Evolutionary conservation across 257 asterid genomes (phyloP), one percentile per base, ranked within the genome.

Genomic region (Solanum appendiculatum): DNA sequence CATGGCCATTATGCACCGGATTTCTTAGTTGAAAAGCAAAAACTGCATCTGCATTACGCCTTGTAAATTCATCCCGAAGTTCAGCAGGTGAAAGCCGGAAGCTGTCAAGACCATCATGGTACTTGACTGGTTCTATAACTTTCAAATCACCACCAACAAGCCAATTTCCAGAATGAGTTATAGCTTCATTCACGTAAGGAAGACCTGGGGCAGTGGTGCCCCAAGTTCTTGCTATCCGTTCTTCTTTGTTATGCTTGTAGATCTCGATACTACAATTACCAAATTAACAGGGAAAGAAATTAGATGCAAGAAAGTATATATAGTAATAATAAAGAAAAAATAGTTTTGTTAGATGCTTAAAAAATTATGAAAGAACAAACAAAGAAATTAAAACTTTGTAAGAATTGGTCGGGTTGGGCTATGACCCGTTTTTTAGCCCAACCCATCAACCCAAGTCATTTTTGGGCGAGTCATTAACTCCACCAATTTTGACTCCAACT

Each of bases 1-100:
- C 99, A 77, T 96, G 99, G 42, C 99, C 98, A 60, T 96, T 96
- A 89, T 96, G 99, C 86, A 96, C 99, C 0, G 99, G 99, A 88
- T 96, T 96, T 56, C 99, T 93, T 58, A 96, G 96, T 90, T 96
- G 99, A 92, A 96, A 96, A 10, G 99, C 99, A 75, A 96, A 96
- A 56, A 96, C 99, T 0, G 99, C 99, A 88, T 96, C 99, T 1
- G 99, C 98, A 68, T 93, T 88, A n/a, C 98, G 95, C 83, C 89
- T 92, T 56, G 92, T 92, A 48, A 96, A 96, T 91, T 96, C 98
- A 0, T 86, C 91, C 1, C 97, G 96, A 33, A 95, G 97, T 73
- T 94, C 94, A 66, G 95, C 87, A 3, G 99, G 99, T 78, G 99
- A 93, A 39, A 96, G 98, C 0, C 98, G 92, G 90, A 93, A 96